A percentile compares a stretch with the other conserved stretches of the same genome.
Evolutionary conservation across 495 filamentous ascomycete species (phyloP).

Genomic region (Annulohypoxylon nitens): DNA sequence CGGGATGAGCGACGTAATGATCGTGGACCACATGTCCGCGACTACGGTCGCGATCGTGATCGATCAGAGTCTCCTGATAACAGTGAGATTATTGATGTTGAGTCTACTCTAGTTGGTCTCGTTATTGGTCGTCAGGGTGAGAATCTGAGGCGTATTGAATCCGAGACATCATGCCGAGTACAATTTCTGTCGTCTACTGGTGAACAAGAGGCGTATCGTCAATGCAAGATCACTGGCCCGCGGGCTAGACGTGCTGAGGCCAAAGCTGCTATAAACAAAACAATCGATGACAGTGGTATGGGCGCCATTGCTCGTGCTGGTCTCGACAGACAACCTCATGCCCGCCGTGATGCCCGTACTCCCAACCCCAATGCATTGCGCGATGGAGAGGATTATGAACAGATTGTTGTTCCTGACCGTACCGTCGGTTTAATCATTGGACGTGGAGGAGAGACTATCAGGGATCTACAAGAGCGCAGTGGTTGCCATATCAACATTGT

Average conservation of each 20-base stretch:
- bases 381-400: conserved; percentile 78
- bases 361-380: conserved; percentile 62
- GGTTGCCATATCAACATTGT: conserved; percentile 92
- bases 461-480: conserved; percentile 88
- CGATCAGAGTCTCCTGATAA: conserved; percentile 76
- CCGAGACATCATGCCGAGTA: conserved; percentile 78
- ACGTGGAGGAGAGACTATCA: conserved; percentile 86
- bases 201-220: conserved; percentile 74
- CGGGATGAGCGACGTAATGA: conserved; percentile 80
- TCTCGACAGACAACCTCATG: conserved; percentile 47
- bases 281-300: conserved; percentile 85
- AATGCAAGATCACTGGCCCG: conserved; percentile 82
- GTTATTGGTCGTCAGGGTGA: conserved; percentile 89
- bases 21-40: conserved; percentile 64
- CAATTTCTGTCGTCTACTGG: conserved; percentile 81
- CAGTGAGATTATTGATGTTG: conserved; percentile 79
- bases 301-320: conserved; percentile 61
- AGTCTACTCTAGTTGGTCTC: conserved; percentile 80
- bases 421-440: conserved; percentile 89
- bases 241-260: conserved; percentile 75
- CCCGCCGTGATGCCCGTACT: conserved; percentile 36
- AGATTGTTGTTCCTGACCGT: conserved; percentile 91
- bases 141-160: conserved; percentile 81
- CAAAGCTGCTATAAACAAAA: conserved; percentile 79
- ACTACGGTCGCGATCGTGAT: conserved; percentile 73